Base-by-base conservation (phyloP, 768 basidiomycete species). In the Podaxis sp. region DNA sequence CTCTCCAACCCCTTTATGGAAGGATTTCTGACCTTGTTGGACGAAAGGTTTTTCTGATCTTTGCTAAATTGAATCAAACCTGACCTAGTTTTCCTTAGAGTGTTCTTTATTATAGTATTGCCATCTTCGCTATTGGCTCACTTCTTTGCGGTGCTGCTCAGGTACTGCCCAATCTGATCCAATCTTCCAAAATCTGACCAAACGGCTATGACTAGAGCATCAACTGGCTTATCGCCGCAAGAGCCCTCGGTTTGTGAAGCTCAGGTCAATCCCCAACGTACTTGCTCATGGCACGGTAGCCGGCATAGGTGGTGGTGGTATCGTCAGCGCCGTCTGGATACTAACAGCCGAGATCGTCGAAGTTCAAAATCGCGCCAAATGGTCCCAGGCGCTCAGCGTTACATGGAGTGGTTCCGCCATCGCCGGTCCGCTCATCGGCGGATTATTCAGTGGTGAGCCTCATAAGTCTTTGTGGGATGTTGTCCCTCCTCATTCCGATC, bases 381-480 rank as follows among this genome's bases (percentile, higher is more conserved):
- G 90, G 91, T 91, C 89, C 10, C 89, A 90, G 71, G 90, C 90
- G 18, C 79, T 93, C 35, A 92, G 91, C 64, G 71, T 92, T 57
- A 93, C 91, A 38, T 93, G 91, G 91, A 87, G 87, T 62, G 90
- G 88, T 69, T 93, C 91, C 46, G 91, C 91, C 36, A 72, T 93
- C 63, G 90, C 91, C 50, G 91, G 92, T 4, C 91, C 91, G 21
- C 72, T 93, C 14, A 75, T 93, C n/a, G 91, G 91, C 37, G 91
- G 91, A 32, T 66, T 88, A 59, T 93, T 93, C 74, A 91, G 91
- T 68, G 77, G 89, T 90, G 63, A 72, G 84, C 75, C 25, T 38
- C 7, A 14, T 42, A 16, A n/a, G 13, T 37, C 44, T 52, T 23
- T 50, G 18, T 1, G 11, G 18, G 11, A 57, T 23, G 32, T 27